Base-by-base conservation (phyloP, 140 eudicot genomes). In the Stevia rebaudiana region DNA sequence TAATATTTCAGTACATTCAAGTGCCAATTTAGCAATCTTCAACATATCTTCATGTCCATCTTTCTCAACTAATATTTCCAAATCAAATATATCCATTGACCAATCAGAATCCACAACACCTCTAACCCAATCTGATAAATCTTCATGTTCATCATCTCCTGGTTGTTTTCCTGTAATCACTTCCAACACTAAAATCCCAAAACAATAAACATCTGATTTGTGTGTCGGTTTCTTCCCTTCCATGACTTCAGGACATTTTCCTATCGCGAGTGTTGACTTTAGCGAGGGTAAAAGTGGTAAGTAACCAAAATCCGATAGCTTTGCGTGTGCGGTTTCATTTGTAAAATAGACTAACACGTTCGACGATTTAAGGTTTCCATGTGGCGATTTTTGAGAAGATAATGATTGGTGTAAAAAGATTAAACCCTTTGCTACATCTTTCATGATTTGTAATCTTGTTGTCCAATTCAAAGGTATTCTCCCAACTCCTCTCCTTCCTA, bases 301-400 rank as follows among this genome's bases (percentile, higher is more conserved):
- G 72, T 70, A 75, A 28, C 96, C 96, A 11, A 65, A 88, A 52
- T 88, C 95, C 2, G 96, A 66, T 51, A 88, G 86, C 72, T 85
- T 82, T 6, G 78, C 71, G 0, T 57, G 84, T 6, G 39, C 11
- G 37, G 46, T 65, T 70, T 59, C 65, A 11, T 37, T 51, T 11
- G 36, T 44, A 8, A 74, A 67, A 66, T 16, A 4, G 72, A 88
- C 28, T 11, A 88, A 73, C 7, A 88, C 70, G 23, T 88, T 88
- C 8, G 90, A 73, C 11, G 96, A 88, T 65, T 82, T 88, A 37
- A 88, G 85, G 80, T 88, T 85, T 23, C 84, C 96, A 16, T 88
- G 96, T 49, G 90, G 84, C 31, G 76, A 80, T 50, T 75, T 82
- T 13, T 82, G 89, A 12, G 91, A 81, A 11, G 82, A 56, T 51